Evolutionary conservation across 345 rosid species (phyloP).

Genomic region (Anacardium occidentale): DNA sequence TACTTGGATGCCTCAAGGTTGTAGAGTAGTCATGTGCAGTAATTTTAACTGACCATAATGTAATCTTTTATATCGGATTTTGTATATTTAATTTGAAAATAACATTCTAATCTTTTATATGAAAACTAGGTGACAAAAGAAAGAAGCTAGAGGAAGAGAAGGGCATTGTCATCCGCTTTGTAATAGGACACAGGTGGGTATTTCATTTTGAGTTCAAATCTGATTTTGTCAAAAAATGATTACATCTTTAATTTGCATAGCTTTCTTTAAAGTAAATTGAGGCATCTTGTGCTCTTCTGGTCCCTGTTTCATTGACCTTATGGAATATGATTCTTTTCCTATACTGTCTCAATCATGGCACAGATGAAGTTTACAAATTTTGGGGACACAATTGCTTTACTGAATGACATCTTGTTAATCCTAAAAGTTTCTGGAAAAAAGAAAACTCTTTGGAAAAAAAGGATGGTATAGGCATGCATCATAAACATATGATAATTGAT

Average conservation of each 20-base stretch:
- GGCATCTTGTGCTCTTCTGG: neutral
- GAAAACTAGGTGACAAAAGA: slow-evolving; percentile 64
- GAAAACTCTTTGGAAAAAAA: neutral
- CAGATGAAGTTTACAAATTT: neutral
- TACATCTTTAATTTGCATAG: neutral
- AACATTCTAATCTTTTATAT: neutral
- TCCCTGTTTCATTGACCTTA: neutral
- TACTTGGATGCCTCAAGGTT: slow-evolving; percentile 98
- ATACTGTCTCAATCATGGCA: neutral
- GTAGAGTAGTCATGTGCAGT: slow-evolving; percentile 17
- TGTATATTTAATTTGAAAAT: neutral
- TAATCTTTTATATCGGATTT: neutral
- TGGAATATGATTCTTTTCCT: neutral
- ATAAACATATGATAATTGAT: neutral
- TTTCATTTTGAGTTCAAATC: slow-evolving; percentile 1
- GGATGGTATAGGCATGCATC: neutral
- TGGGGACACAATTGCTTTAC: neutral
- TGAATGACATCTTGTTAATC: neutral
- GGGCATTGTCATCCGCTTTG: slow-evolving; percentile 93
- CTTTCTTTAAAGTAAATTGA: slow-evolving; percentile 2
- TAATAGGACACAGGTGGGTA: slow-evolving; percentile 89
- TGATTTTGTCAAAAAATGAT: neutral
- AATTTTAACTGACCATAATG: neutral
- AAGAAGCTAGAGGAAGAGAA: slow-evolving; percentile 95
- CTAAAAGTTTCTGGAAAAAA: neutral